A percentile compares a stretch with the other conserved stretches of the same genome.
Conservation (phyloP, 164 flowering plant species). For the Warburgia ugandensis region DNA sequence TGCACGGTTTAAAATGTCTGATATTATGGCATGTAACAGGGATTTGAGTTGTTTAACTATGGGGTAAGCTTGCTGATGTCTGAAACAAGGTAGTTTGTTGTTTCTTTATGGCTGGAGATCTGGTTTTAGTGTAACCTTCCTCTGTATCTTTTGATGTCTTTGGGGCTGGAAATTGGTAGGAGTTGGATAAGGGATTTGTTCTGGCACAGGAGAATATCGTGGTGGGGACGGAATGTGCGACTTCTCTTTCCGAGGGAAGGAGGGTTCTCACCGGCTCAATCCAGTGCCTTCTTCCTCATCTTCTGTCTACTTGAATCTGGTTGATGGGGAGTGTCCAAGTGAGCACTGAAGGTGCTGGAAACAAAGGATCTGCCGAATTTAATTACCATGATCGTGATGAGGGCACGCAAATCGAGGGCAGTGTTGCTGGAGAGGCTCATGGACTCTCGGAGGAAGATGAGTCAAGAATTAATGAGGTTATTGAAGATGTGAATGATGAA, state of each 20-base stretch:
- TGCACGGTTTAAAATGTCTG: too few relatives aligned
- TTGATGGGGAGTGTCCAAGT: conserved; percentile 41
- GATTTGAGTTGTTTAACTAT: conserved; percentile 1
- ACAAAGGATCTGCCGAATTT: conserved; percentile 25
- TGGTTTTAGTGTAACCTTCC: conserved; percentile 5
- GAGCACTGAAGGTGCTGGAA: conserved; percentile 23
- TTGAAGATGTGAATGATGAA: conserved; percentile 18
- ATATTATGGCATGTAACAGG: too few relatives aligned
- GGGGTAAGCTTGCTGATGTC: neutral
- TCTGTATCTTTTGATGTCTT: neutral
- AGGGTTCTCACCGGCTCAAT: conserved; percentile 14
- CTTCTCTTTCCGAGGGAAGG: too few relatives aligned
- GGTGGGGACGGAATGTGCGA: conserved; percentile 14
- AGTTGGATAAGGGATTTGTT: conserved; percentile 11
- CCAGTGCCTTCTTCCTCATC: conserved; percentile 21
- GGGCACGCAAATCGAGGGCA: conserved; percentile 30
- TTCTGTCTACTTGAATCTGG: conserved; percentile 41
- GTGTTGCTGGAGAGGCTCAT: conserved; percentile 38
- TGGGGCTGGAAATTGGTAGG: neutral
- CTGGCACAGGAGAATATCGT: too few relatives aligned
- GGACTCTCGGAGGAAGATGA: conserved; percentile 40
- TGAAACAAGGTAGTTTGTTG: conserved; percentile 5
- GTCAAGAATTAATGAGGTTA: conserved; percentile 23
- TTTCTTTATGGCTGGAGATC: neutral
- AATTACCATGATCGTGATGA: conserved; percentile 26